A percentile compares a stretch with the other conserved stretches of the same genome.
Evolutionary conservation across 805 yeast genomes (phyloP).

Genomic region (Kregervanrija delftensis): DNA sequence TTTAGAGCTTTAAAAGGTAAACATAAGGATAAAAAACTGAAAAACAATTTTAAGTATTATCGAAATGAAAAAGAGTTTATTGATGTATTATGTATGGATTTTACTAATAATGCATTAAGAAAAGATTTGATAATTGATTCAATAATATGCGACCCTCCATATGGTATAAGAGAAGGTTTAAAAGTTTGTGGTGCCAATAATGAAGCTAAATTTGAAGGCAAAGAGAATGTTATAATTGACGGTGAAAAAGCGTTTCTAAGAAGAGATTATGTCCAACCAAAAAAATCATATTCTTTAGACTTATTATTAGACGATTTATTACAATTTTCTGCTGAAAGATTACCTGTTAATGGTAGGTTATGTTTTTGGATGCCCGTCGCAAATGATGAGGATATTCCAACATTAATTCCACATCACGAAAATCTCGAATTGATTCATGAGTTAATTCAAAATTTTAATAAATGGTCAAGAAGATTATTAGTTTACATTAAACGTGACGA

Average conservation of each 20-base stretch:
- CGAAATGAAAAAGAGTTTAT: conserved; percentile 48
- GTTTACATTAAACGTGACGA: conserved; percentile 65
- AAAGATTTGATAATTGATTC: conserved; percentile 57
- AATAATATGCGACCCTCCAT: conserved; percentile 95
- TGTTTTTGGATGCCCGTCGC: conserved; percentile 99
- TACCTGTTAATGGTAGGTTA: conserved; percentile 71
- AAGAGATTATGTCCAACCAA: conserved; percentile 85
- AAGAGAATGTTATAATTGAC: conserved; percentile 66
- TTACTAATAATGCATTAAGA: conserved; percentile 83
- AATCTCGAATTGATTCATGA: conserved; percentile 63
- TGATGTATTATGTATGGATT: conserved; percentile 87
- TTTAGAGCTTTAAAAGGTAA: conserved; percentile 72
- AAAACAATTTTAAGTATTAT: conserved; percentile 74
- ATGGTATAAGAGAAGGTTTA: conserved; percentile 93
- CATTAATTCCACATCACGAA: conserved; percentile 73
- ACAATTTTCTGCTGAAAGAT: conserved; percentile 60
- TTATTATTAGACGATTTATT: conserved; percentile 72
- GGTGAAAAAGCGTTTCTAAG: conserved; percentile 73
- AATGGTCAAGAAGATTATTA: conserved; percentile 85
- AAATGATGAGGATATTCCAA: conserved; percentile 58
- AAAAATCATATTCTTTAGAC: conserved; percentile 81
- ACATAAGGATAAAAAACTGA: conserved; percentile 16
- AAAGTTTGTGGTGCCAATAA: conserved; percentile 82
- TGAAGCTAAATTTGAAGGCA: conserved; percentile 54
- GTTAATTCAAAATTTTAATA: conserved; percentile 82